Conservation (phyloP, 352 stramenopile genomes). For the Blastocystis sp. region DNA sequence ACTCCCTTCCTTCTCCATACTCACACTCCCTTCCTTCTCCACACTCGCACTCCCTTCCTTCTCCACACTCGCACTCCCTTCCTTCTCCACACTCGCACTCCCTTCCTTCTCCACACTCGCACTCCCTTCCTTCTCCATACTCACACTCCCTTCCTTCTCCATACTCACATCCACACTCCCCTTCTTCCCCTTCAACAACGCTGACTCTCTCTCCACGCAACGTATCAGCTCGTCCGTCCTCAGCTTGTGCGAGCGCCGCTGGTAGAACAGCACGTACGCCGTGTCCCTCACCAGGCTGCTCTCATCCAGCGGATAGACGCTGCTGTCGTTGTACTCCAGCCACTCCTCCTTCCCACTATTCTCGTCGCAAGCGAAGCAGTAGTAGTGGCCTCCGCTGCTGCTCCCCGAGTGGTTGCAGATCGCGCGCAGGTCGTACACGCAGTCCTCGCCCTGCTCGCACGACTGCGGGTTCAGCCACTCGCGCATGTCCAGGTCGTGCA, state of each 20-base stretch:
- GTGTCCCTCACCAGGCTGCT: constrained; percentile 3
- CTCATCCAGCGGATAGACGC: constrained; percentile 5
- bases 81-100: too few species aligned
- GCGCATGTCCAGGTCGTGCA: constrained; percentile 20
- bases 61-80: too few species aligned
- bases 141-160: too few species aligned
- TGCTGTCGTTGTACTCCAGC: constrained; percentile 63
- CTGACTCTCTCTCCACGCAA: too few species aligned
- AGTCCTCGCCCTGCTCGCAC: not conserved
- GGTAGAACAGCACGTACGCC: constrained; percentile 61
- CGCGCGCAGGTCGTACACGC: constrained; percentile 37
- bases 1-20: too few species aligned
- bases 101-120: too few species aligned
- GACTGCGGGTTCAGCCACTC: not conserved
- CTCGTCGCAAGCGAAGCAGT: constrained; percentile 62
- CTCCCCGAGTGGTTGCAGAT: constrained; percentile 52
- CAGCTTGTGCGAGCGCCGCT: not conserved
- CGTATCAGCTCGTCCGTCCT: too few species aligned
- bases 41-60: too few species aligned
- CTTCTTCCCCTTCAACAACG: too few species aligned
- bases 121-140: too few species aligned
- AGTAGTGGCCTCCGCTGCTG: constrained; percentile 48
- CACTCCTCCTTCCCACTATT: constrained; percentile 23
- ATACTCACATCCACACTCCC: too few species aligned
- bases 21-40: too few species aligned